Conservation (phyloP, 345 rosid species). For the Microcos paniculata region DNA sequence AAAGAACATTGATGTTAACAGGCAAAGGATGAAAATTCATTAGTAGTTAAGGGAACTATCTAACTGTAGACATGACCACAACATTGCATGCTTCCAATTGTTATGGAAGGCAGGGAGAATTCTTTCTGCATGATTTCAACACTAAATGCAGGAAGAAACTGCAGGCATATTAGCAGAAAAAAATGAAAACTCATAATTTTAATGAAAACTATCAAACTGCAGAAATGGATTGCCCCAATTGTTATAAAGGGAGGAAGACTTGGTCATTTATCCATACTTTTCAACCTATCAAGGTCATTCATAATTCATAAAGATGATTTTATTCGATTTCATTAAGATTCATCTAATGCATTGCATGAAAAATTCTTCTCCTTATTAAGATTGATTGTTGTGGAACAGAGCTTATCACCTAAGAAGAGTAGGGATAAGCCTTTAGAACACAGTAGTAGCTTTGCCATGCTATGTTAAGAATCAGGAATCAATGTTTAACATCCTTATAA, state of each 20-base stretch:
- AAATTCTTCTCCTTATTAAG: background rate
- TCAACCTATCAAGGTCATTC: constrained; percentile 2
- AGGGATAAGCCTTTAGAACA: background rate
- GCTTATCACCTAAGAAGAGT: background rate
- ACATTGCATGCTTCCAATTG: background rate
- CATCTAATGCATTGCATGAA: background rate
- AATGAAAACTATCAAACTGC: background rate
- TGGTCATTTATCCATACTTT: background rate
- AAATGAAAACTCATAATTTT: background rate
- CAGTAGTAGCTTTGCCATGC: background rate
- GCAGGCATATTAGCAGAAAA: background rate
- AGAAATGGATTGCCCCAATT: background rate
- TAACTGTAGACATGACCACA: background rate
- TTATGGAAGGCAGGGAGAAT: background rate
- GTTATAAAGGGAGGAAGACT: background rate
- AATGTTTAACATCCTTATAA: background rate
- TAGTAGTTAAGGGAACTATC: background rate
- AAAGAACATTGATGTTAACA: background rate
- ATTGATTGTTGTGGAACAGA: background rate
- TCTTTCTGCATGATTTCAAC: background rate
- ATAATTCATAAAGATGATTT: background rate
- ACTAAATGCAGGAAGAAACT: background rate
- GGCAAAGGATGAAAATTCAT: background rate
- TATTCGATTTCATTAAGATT: background rate
- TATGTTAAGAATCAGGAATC: background rate